These are phyloP conservation scores for Xylaria polymorpha DNA, from an alignment of 2,329 filamentous ascomycete genomes.

Conservation along the genomic window DNA sequence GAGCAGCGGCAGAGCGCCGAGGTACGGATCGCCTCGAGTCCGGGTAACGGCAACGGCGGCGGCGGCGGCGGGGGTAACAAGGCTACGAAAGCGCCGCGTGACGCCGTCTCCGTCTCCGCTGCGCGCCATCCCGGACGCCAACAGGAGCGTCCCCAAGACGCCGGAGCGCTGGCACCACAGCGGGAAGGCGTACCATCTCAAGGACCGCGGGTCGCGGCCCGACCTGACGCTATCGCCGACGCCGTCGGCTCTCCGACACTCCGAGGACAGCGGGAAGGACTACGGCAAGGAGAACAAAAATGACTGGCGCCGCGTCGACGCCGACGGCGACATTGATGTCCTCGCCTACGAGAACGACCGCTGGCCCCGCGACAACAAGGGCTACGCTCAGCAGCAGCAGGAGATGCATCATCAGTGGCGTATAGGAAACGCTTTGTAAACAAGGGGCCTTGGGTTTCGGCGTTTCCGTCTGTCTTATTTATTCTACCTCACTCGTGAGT, in stretches of 20 bases:
- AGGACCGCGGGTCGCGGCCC: conserved; percentile 34
- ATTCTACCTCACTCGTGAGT: not conserved
- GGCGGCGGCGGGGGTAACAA: not conserved
- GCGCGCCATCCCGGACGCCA: conserved; percentile 58
- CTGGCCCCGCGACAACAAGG: not conserved
- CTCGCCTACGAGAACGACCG: conserved; percentile 7
- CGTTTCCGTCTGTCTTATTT: not conserved
- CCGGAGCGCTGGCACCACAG: conserved; percentile 55
- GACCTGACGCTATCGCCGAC: conserved; percentile 5
- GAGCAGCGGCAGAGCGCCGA: conserved; percentile 2
- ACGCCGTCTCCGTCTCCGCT: conserved; percentile 42
- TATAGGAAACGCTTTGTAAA: conserved; percentile 38
- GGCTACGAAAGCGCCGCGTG: not conserved
- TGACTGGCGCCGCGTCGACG: conserved; percentile 24
- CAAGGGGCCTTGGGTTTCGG: not conserved
- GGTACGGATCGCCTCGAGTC: conserved; percentile 7
- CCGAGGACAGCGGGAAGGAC: conserved; percentile 34
- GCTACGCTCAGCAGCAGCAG: conserved; percentile 14
- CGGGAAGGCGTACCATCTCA: conserved; percentile 36
- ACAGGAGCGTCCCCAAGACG: conserved; percentile 58
- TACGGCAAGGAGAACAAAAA: conserved; percentile 28
- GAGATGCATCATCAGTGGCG: conserved; percentile 30
- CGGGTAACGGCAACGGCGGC: not conserved
- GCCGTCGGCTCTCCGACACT: not conserved
- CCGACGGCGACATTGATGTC: conserved; percentile 37